Conservation (phyloP, 2,329 filamentous ascomycete genomes). For the Fusarium denticulatum region DNA sequence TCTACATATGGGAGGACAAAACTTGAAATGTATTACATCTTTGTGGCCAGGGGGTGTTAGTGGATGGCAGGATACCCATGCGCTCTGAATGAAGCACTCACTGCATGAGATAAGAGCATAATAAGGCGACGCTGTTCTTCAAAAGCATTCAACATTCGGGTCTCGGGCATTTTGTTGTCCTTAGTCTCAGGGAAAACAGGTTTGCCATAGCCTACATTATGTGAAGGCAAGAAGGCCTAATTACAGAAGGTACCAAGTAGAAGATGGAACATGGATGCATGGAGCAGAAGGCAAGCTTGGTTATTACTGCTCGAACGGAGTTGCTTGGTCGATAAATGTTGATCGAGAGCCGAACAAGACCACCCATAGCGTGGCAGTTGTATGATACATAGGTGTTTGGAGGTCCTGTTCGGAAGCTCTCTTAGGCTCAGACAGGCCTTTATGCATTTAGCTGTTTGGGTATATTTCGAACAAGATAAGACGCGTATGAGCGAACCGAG, state of each 20-base stretch:
- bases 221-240: neutral
- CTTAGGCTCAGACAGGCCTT: neutral
- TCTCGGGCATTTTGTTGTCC: neutral
- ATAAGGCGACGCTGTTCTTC: conserved; percentile 3
- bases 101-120: conserved; percentile 28
- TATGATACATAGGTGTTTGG: conserved; percentile 31
- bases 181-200: neutral
- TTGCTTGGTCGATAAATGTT: conserved; percentile 10
- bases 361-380: conserved; percentile 11
- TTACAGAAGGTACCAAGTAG: conserved; percentile 5
- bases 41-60: conserved; percentile 23
- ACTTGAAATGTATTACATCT: conserved; percentile 15
- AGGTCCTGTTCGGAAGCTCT: neutral
- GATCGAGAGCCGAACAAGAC: neutral
- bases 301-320: conserved; percentile 10
- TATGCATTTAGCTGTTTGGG: conserved; percentile 7
- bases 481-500: conserved; percentile 10
- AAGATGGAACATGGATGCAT: conserved; percentile 4
- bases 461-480: conserved; percentile 18
- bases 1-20: conserved; percentile 21
- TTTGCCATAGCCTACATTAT: neutral
- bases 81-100: conserved; percentile 19
- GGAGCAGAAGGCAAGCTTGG: neutral
- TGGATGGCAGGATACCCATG: conserved; percentile 40
- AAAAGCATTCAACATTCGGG: neutral